Conservation (phyloP, 1,284 basidiomycete species). For the Ganoderma multipileum region DNA sequence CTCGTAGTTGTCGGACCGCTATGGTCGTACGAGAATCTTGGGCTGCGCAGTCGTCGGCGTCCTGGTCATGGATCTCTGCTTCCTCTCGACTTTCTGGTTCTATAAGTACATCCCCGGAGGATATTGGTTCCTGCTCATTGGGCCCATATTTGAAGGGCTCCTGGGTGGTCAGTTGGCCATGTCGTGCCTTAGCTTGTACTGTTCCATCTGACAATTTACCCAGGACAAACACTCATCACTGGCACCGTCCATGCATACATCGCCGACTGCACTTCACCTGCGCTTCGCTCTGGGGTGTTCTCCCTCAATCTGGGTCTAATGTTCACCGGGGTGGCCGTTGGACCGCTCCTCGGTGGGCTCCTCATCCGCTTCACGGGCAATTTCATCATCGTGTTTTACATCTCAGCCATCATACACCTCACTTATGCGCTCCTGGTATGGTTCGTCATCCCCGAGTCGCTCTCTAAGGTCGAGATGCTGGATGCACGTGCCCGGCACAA, state of each 20-base stretch:
- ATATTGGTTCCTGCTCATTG: conserved; percentile 83
- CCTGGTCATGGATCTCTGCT: conserved; percentile 68
- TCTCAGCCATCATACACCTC: conserved; percentile 55
- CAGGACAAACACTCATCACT: conserved; percentile 56
- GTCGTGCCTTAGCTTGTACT: neutral
- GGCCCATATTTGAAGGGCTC: conserved; percentile 76
- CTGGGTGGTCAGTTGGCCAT: conserved; percentile 69
- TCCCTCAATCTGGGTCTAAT: conserved; percentile 68
- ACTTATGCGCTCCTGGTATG: conserved; percentile 59
- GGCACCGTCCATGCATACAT: conserved; percentile 69
- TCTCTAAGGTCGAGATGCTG: conserved; percentile 54
- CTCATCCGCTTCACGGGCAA: conserved; percentile 65
- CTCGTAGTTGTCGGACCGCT: conserved; percentile 75
- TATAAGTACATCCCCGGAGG: conserved; percentile 74
- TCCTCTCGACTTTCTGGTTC: conserved; percentile 71
- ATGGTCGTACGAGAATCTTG: conserved; percentile 76
- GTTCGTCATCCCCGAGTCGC: conserved; percentile 79
- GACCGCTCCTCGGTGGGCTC: conserved; percentile 75
- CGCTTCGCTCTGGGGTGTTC: conserved; percentile 60
- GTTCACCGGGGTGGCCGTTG: conserved; percentile 73
- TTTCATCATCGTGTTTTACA: conserved; percentile 77
- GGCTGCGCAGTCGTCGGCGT: conserved; percentile 69
- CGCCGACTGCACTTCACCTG: conserved; percentile 61
- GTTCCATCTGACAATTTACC: neutral
- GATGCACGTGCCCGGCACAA: conserved; percentile 40